Base-by-base conservation (phyloP, 331 rosid species). In the Cydonia oblonga region DNA sequence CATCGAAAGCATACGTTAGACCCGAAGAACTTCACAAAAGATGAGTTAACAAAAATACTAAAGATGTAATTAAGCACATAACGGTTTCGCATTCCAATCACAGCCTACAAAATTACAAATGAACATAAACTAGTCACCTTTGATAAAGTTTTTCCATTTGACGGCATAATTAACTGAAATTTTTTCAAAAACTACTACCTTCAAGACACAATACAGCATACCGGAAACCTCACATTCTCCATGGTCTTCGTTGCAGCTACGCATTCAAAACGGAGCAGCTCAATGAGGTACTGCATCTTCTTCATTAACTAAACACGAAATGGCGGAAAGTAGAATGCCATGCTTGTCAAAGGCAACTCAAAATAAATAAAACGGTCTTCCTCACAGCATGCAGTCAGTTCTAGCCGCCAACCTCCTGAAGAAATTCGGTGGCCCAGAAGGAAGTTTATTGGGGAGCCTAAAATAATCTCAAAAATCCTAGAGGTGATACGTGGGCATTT, bases 341-440 rank as follows among this genome's bases (percentile, higher is more conserved):
- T 52, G 67, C 54, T 67, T 25, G 57, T 32, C 72, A 8, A 16
- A 66, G 62, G 72, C 59, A 26, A 73, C 46, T 29, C 16, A 58
- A 30, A 57, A 68, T 35, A 18, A 76, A 72, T 56, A 56, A 22
- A 22, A 77, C 65, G 23, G 26, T 2, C 42, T 40, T 69, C 68
- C 83, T 93, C 88, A 95, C 51, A 95, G 84, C 98, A 95, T 95
- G 87, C 97, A 91, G 73, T 95, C 98, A 59, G 98, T 91, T 82
- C 93, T 86, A 54, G 98, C 98, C 13, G 98, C 96, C 69, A 95
- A 75, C 86, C 98, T 86, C 86, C 98, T 81, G 93, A 93, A 95
- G 91, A 95, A 95, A 63, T 95, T 95, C 78, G 91, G 87, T 0
- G 98, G 98, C 84, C 91, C 96, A 0, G 98, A 90, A 44, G 98